These are phyloP conservation scores for Salvia hispanica DNA, from an alignment of 257 asterid species.

Conservation along the genomic window DNA sequence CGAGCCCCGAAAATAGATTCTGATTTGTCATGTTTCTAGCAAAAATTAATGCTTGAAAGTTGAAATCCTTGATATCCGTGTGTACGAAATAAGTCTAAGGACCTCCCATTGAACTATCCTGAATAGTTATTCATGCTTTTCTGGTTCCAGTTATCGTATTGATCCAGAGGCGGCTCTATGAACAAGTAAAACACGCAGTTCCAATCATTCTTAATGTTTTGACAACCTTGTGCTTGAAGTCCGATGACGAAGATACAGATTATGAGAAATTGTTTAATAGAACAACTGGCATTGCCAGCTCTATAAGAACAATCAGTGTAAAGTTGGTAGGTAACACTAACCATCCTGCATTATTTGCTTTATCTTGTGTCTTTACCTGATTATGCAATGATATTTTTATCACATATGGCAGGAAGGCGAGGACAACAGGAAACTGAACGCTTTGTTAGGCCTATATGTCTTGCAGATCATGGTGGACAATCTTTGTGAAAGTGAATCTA, in stretches of 20 bases:
- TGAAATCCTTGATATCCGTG: constrained; percentile 17
- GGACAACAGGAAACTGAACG: constrained; percentile 54
- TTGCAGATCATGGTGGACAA: constrained; percentile 79
- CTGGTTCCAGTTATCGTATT: constrained; percentile 58
- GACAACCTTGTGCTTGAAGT: constrained; percentile 41
- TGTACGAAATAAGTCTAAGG: constrained; percentile 18
- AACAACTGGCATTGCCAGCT: constrained; percentile 62
- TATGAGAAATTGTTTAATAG: constrained; percentile 49
- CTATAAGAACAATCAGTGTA: constrained; percentile 56
- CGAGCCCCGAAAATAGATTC: background rate
- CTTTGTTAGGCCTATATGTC: constrained; percentile 77
- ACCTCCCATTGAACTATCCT: constrained; percentile 11
- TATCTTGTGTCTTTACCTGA: constrained; percentile 23
- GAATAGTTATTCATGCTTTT: constrained; percentile 28
- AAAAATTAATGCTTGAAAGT: background rate
- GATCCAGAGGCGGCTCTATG: constrained; percentile 66
- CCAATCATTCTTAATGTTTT: constrained; percentile 71
- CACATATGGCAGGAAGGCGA: constrained; percentile 56
- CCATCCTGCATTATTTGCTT: constrained; percentile 25
- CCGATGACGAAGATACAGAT: constrained; percentile 53
- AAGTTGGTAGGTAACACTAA: constrained; percentile 59
- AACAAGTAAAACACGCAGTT: constrained; percentile 73
- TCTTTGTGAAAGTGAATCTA: constrained; percentile 39
- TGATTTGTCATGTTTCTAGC: background rate
- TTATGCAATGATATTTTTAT: constrained; percentile 27